These are phyloP conservation scores for Ophiocordyceps camponoti-saundersi DNA, from an alignment of 2,329 filamentous ascomycete genomes.

Conservation along the genomic window DNA sequence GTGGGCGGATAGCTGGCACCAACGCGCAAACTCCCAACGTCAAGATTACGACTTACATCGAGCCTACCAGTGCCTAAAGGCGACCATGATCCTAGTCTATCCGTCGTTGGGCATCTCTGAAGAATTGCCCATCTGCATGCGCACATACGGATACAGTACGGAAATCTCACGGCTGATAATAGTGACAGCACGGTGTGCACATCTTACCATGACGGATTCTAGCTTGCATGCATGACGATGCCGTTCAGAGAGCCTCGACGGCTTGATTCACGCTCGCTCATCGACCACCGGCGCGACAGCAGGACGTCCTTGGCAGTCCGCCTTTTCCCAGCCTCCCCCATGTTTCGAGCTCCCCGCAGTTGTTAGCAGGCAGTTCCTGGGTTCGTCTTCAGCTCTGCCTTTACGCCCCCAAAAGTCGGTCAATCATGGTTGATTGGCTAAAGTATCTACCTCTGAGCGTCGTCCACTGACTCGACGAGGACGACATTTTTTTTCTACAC, in stretches of 20 bases:
- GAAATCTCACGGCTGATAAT: not conserved
- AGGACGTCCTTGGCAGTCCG: not conserved
- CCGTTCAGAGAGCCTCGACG: not conserved
- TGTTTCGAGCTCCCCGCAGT: not conserved
- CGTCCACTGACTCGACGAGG: not conserved
- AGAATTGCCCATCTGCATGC: not conserved
- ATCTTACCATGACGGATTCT: not conserved
- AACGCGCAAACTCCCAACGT: not conserved
- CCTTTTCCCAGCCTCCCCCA: not conserved
- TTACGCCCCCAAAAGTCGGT: not conserved
- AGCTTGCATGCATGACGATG: not conserved
- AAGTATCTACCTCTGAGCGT: too few species aligned
- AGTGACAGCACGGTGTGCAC: not conserved
- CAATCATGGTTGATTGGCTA: not conserved
- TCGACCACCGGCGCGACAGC: not conserved
- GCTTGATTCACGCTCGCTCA: not conserved
- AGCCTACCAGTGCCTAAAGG: not conserved
- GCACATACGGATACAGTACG: not conserved
- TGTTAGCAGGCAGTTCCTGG: not conserved
- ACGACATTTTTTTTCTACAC: not conserved
- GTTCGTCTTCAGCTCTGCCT: not conserved
- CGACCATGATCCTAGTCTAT: not conserved
- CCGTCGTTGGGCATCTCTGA: not conserved
- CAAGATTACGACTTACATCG: not conserved
- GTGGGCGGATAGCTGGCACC: not conserved